phyloP scores from a whole-genome alignment of 23 red algal species.

The Gracilariopsis chorda region DNA sequence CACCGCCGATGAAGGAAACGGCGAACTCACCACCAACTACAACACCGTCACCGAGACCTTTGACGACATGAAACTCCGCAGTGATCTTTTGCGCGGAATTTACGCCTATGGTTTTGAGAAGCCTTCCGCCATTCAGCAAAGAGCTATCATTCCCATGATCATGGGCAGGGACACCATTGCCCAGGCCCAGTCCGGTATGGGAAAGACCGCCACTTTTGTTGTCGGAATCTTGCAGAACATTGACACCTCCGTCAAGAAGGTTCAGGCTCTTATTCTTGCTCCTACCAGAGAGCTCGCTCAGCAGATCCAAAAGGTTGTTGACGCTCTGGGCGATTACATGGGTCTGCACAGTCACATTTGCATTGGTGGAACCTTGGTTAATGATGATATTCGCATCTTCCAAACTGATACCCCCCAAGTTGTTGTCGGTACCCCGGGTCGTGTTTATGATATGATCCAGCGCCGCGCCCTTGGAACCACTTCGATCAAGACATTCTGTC shows the following conservation, averaged over 20 bases:
- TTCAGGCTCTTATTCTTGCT: constrained; percentile 96
- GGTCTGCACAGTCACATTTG: constrained; percentile 88
- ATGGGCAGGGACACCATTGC: constrained; percentile 93
- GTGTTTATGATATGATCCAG: constrained; percentile 97
- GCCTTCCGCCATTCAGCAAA: constrained; percentile 96
- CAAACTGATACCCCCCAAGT: constrained; percentile 93
- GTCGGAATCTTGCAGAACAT: constrained; percentile 99
- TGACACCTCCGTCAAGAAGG: constrained; percentile 88
- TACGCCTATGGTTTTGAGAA: constrained; percentile 99
- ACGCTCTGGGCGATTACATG: constrained; percentile 93
- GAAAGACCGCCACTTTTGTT: constrained; percentile 97
- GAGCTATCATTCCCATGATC: constrained; percentile 97
- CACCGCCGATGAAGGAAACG: constrained; percentile 39
- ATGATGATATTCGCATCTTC: constrained; percentile 93
- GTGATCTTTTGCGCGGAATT: constrained; percentile 94
- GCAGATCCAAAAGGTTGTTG: constrained; percentile 97
- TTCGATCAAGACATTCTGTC: constrained; percentile 94
- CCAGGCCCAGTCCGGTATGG: constrained; percentile 98
- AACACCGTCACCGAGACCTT: constrained; percentile 90
- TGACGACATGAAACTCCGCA: constrained; percentile 94
- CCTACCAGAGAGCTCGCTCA: constrained; percentile 99
- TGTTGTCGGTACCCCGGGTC: constrained; percentile 96
- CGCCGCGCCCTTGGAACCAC: constrained; percentile 89
- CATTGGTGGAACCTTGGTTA: constrained; percentile 96
- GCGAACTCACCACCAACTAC: constrained; percentile 85